Conservation (phyloP, 225 moss, liverwort and hornwort species). For the Polytrichum formosum region DNA sequence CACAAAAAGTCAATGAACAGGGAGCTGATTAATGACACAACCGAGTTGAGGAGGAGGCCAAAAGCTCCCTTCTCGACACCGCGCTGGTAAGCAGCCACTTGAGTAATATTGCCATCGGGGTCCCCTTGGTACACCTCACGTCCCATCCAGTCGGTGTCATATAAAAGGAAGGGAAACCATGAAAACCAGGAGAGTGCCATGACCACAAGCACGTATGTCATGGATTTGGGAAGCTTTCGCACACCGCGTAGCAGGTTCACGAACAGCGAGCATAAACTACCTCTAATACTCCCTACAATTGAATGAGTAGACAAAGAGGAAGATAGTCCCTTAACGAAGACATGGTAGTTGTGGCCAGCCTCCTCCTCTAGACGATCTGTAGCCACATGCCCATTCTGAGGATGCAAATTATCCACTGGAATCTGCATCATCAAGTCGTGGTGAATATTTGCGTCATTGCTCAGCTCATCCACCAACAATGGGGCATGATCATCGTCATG, state of each 20-base stretch:
- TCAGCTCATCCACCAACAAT: conserved; percentile 21
- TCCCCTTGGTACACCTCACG: conserved; percentile 80
- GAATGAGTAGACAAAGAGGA: not conserved
- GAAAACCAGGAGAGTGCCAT: conserved; percentile 94
- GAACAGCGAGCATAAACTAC: conserved; percentile 54
- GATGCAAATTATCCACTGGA: conserved; percentile 27
- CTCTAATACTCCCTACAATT: conserved; percentile 8
- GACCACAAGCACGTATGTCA: conserved; percentile 69
- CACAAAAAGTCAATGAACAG: conserved; percentile 64
- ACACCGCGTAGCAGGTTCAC: conserved; percentile 71
- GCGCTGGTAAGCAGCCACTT: conserved; percentile 34
- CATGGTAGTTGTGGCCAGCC: conserved; percentile 5
- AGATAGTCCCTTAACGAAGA: not conserved
- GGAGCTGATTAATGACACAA: conserved; percentile 70
- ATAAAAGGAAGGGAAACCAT: conserved; percentile 91
- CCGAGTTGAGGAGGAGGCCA: conserved; percentile 84
- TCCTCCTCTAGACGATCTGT: conserved; percentile 4
- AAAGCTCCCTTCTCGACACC: conserved; percentile 82
- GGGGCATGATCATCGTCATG: conserved; percentile 32
- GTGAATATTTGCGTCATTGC: conserved; percentile 17
- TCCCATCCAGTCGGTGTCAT: conserved; percentile 97
- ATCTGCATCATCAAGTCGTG: conserved; percentile 15
- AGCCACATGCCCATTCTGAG: conserved; percentile 14
- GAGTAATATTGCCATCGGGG: conserved; percentile 29
- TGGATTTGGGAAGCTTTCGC: conserved; percentile 64